Percentiles rank a stretch among this genome's conserved stretches.
Conservation (phyloP, 805 yeast genomes). For the Sugiyamaella chiloensis region DNA sequence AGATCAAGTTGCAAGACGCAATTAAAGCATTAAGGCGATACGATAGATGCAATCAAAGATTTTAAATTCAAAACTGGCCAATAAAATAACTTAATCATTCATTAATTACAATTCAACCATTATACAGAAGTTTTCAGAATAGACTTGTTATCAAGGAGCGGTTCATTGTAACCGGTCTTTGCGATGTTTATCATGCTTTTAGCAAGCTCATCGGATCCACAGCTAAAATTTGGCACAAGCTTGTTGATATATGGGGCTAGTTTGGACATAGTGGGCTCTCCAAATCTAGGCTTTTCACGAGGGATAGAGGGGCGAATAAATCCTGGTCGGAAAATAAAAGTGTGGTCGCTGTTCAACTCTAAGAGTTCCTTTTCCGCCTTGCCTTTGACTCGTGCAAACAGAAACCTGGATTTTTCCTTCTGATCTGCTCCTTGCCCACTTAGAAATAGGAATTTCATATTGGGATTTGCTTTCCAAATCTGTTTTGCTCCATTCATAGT, state of each 20-base stretch:
- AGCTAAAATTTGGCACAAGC: neutral
- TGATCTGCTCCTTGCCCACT: slow-evolving; percentile 15
- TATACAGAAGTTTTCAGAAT: neutral
- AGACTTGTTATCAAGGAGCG: slow-evolving; percentile 6
- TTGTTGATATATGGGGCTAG: slow-evolving; percentile 4
- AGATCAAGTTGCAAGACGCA: no score
- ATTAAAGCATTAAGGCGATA: no score
- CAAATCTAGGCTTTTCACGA: neutral
- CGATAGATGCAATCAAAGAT: no score
- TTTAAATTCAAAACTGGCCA: no score
- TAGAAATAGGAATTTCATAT: slow-evolving; percentile 11
- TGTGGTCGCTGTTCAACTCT: slow-evolving; percentile 2
- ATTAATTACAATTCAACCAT: neutral
- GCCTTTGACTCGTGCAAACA: slow-evolving; percentile 10
- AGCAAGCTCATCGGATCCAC: slow-evolving; percentile 7
- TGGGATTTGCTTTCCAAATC: slow-evolving; percentile 7
- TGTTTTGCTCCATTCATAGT: slow-evolving; percentile 9
- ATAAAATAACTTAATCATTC: no score
- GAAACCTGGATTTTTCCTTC: slow-evolving; percentile 5
- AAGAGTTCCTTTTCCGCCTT: slow-evolving; percentile 6
- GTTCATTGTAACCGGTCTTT: neutral
- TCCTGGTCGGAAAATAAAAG: slow-evolving; percentile 11
- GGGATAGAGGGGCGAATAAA: slow-evolving; percentile 9
- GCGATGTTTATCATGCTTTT: slow-evolving; percentile 10
- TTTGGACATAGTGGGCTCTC: slow-evolving; percentile 1